A percentile compares a stretch with the other conserved stretches of the same genome.
Conservation (phyloP, 2,329 filamentous ascomycete genomes). For the Parascedosporium putredinis region DNA sequence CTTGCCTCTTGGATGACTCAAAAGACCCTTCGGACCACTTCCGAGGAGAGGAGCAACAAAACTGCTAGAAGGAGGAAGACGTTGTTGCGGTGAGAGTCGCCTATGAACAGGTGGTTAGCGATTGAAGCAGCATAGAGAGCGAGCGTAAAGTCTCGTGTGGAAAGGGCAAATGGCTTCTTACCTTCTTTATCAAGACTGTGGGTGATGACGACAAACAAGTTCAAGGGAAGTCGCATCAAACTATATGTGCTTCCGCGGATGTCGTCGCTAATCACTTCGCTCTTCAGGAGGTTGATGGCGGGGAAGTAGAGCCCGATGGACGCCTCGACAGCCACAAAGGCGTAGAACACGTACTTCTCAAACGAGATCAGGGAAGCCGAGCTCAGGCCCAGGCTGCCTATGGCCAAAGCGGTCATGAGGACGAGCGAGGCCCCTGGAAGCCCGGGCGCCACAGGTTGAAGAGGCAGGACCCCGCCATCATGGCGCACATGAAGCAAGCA, state of each 20-base stretch:
- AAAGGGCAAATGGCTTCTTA: too few relatives aligned
- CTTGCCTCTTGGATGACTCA: background rate
- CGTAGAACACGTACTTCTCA: conserved; percentile 39
- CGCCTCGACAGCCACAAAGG: conserved; percentile 45
- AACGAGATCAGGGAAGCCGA: conserved; percentile 29
- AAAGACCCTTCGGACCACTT: background rate
- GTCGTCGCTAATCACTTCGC: conserved; percentile 40
- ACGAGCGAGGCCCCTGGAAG: conserved; percentile 18
- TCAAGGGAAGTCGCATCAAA: conserved; percentile 45
- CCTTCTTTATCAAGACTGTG: conserved; percentile 35
- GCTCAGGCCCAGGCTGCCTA: conserved; percentile 26
- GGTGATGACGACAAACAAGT: conserved; percentile 39
- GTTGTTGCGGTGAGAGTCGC: conserved; percentile 19
- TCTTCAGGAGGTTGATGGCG: conserved; percentile 43
- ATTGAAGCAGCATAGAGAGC: too few relatives aligned
- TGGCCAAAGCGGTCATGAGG: conserved; percentile 22
- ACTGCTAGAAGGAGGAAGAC: conserved; percentile 15
- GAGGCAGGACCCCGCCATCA: conserved; percentile 43
- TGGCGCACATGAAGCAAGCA: conserved; percentile 44
- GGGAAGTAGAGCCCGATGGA: conserved; percentile 50
- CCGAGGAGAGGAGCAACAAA: background rate
- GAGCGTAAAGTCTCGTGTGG: too few relatives aligned
- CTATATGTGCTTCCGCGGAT: conserved; percentile 44
- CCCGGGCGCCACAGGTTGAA: conserved; percentile 20
- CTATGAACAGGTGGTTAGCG: conserved; percentile 10